Conservation (phyloP, 208 protist genomes). For the Perkinsela sp. region DNA sequence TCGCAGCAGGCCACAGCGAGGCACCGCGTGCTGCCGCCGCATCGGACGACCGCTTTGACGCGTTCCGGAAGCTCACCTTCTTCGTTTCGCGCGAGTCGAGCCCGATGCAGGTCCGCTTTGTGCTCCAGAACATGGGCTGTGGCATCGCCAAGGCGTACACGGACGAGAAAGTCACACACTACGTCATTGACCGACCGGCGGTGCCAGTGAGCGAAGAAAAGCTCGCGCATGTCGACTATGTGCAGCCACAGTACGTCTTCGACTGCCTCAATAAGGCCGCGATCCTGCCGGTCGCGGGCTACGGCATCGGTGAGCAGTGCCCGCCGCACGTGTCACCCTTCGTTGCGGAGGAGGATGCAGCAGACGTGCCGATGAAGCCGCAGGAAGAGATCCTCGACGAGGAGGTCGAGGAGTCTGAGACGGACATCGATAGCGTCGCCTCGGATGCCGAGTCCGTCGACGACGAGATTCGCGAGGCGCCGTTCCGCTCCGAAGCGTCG, state of each 20-base stretch:
- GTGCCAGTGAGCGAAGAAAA: constrained; percentile 19
- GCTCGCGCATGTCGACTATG: constrained; percentile 42
- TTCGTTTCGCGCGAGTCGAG: constrained; percentile 66
- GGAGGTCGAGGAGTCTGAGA: constrained; percentile 48
- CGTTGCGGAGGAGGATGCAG: constrained; percentile 39
- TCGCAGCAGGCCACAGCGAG: neutral
- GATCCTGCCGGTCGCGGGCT: constrained; percentile 40
- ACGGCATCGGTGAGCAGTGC: constrained; percentile 53
- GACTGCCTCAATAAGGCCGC: constrained; percentile 75
- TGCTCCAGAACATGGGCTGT: constrained; percentile 57
- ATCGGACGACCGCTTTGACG: constrained; percentile 15
- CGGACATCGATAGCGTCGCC: constrained; percentile 24
- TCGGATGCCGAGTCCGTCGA: constrained; percentile 24
- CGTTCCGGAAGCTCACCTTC: constrained; percentile 45
- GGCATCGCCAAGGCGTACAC: constrained; percentile 32
- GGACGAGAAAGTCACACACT: constrained; percentile 34
- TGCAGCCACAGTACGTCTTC: constrained; percentile 85
- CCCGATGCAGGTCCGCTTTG: constrained; percentile 44
- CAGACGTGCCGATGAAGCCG: constrained; percentile 13
- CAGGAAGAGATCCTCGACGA: constrained; percentile 31
- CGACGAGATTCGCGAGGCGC: constrained; percentile 43
- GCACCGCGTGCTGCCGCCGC: constrained; percentile 15
- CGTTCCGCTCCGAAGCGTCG: constrained; percentile 28
- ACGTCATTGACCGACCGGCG: constrained; percentile 44
- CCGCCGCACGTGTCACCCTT: constrained; percentile 70